Conservation (phyloP, 169 alveolate species). For the Plasmodium berghei region DNA sequence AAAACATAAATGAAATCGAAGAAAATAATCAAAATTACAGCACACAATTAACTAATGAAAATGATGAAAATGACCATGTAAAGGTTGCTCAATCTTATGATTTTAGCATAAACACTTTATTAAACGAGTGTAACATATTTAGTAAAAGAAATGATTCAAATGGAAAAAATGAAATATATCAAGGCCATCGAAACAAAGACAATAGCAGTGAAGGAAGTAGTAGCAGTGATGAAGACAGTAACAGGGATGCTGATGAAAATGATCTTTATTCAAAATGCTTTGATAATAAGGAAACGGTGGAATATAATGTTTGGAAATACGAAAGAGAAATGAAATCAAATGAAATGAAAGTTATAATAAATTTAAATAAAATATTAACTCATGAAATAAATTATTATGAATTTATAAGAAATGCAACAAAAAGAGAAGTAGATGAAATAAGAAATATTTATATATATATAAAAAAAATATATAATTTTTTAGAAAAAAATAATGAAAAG, state of each 20-base stretch:
- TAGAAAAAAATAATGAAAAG: background rate
- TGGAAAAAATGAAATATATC: too few species aligned
- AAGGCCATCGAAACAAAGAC: background rate
- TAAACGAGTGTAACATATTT: background rate
- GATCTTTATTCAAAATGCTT: too few species aligned
- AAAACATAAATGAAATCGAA: background rate
- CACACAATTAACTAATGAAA: background rate
- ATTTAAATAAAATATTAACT: constrained; percentile 30
- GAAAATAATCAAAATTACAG: background rate
- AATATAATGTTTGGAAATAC: background rate
- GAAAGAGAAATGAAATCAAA: constrained; percentile 10
- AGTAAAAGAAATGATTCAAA: too few species aligned
- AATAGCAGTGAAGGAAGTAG: background rate
- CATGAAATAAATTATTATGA: constrained; percentile 30
- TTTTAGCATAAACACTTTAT: background rate
- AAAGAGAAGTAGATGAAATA: constrained; percentile 2
- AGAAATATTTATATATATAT: constrained; percentile 17
- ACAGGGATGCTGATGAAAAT: background rate
- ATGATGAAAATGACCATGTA: background rate
- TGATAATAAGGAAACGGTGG: too few species aligned
- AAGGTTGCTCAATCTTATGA: background rate
- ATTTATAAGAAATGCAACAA: background rate
- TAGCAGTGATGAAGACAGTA: background rate
- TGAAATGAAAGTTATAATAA: constrained; percentile 21
- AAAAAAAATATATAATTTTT: constrained; percentile 28